These are phyloP conservation scores for Pisolithus tinctorius DNA, from an alignment of 768 basidiomycete species.

Conservation along the genomic window DNA sequence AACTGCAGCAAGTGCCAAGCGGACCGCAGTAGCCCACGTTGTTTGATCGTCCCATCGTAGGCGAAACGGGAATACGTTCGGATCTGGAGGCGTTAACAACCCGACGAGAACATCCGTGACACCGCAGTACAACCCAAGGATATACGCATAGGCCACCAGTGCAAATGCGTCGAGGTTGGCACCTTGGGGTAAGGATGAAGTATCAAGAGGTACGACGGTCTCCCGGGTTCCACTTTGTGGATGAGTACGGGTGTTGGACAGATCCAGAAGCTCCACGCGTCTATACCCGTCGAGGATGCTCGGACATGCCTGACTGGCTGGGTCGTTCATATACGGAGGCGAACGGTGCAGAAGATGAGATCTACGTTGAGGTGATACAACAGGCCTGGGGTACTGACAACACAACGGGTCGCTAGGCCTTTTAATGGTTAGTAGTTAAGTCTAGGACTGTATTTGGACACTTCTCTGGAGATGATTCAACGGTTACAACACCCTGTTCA, in stretches of 20 bases:
- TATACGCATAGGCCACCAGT: slow-evolving; percentile 15
- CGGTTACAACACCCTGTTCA: no score
- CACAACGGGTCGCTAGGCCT: no score
- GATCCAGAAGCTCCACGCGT: slow-evolving; percentile 11
- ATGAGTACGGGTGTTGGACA: slow-evolving; percentile 11
- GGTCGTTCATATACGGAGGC: background rate
- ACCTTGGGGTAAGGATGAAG: background rate
- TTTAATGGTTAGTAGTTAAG: no score
- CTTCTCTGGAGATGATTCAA: no score
- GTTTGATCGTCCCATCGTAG: slow-evolving; percentile 14
- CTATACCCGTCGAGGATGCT: slow-evolving; percentile 3
- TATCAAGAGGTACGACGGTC: slow-evolving; percentile 2
- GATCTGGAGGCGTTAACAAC: slow-evolving; percentile 2
- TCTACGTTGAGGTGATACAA: no score
- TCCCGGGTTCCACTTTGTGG: background rate
- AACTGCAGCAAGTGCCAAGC: slow-evolving; percentile 5
- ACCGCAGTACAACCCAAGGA: slow-evolving; percentile 19
- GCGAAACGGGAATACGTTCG: slow-evolving; percentile 5
- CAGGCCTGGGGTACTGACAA: no score
- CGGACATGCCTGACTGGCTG: background rate
- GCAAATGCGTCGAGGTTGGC: slow-evolving; percentile 6
- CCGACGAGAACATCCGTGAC: slow-evolving; percentile 16
- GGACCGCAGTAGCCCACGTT: slow-evolving; percentile 11
- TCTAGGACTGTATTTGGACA: no score
- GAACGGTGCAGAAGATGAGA: no score